phyloP scores from a whole-genome alignment of 75 land plant genomes.

The Cunninghamia lanceolata region DNA sequence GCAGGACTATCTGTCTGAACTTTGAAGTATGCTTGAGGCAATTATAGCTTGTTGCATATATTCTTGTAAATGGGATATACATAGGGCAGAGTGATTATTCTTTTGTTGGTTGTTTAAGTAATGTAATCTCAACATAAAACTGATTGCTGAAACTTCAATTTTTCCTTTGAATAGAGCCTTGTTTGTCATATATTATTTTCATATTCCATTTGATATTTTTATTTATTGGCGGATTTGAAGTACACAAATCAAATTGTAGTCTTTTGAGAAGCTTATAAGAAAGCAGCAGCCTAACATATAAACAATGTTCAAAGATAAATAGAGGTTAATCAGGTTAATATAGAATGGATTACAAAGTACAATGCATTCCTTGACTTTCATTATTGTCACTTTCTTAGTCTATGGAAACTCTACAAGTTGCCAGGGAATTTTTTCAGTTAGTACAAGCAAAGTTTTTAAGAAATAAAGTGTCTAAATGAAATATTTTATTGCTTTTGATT shows the following conservation, averaged over 20 bases:
- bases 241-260: neutral
- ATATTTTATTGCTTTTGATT: conserved; percentile 6
- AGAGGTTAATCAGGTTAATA: neutral
- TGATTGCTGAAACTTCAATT: neutral
- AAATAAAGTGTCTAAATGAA: neutral
- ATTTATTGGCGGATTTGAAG: neutral
- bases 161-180: neutral
- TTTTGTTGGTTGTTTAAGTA: neutral
- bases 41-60: neutral
- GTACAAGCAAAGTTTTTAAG: neutral
- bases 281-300: neutral
- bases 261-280: neutral
- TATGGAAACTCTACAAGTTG: neutral
- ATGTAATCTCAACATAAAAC: neutral
- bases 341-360: neutral
- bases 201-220: neutral
- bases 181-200: neutral
- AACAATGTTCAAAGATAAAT: neutral
- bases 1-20: neutral
- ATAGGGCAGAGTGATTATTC: neutral
- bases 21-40: neutral
- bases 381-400: neutral
- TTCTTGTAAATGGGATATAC: neutral
- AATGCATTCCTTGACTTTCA: neutral
- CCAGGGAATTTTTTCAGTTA: neutral